Evolutionary conservation across 2,329 filamentous ascomycete species (phyloP), one percentile per base, ranked within the genome.

Genomic region (Diaporthe sp.): DNA sequence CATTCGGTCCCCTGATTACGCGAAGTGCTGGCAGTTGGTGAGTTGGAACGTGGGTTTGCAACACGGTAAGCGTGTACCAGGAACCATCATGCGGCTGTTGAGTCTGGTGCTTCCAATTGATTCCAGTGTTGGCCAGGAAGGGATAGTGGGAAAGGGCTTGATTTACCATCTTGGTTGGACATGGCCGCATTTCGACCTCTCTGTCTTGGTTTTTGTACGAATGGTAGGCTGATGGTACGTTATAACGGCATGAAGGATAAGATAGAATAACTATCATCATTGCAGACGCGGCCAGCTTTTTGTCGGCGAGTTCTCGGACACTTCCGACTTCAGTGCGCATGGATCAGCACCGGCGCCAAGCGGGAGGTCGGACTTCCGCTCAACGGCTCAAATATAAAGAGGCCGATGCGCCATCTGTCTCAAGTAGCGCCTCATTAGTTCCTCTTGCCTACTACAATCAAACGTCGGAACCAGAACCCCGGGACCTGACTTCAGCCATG

Each of bases 281-380:
- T 42, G 7, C 31, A 9, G 12, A 22, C 4, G 65, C 22, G 4
- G 13, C 4, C n/a, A 42, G 65, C 22, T 28, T 9, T 13, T 13
- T 28, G 31, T 39, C 46, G 46, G 46, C 22, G 65, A 53, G 65
- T 68, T 68, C 22, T 68, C 65, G 65, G 65, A 39, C 31, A 68
- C 65, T 53, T 68, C 46, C 31, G 31, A 68, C 46, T 13, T n/a
- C 22, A 53, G 22, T 34, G 46, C 65, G 31, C 53, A 12, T 28
- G n/a, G 65, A 68, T 68, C 62, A 46, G 65, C 65, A 53, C 31
- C 31, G 12, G 22, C 39, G 65, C 62, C 46, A 68, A 53, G 46
- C 65, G 8, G 19, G 15, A 25, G 46, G 31, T 39, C 65, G 46
- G 65, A 53, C 15, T 13, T 53, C 62, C n/a, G 62, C 10, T 12